Base-by-base conservation (phyloP, 768 basidiomycete genomes). In the Imleria badia region DNA sequence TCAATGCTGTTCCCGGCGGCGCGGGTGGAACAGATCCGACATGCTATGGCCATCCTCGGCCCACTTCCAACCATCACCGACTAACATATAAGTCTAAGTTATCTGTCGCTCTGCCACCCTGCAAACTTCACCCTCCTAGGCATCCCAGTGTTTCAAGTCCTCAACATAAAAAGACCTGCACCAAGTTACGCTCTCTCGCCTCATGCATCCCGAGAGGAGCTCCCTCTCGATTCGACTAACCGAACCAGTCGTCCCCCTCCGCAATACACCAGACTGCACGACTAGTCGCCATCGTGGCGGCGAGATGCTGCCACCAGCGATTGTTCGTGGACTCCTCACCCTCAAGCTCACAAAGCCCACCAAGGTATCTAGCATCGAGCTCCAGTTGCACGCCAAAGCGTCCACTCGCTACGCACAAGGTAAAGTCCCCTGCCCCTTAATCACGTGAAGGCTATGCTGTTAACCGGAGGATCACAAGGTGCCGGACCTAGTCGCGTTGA, bases 371-470 rank as follows among this genome's bases (percentile, higher is more conserved):
- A 89, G 85, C 63, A 94, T 99, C 53, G 86, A 87, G 51, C 76
- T 97, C 36, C 83, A 86, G 67, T 73, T 99, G 20, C 76, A 84
- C 42, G 94, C 90, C 3, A 87, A 77, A 54, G 78, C 86, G 3
- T 73, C 78, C 22, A 89, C 86, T 5, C 80, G 84, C 35, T 97
- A 93, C 87, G 85, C 88, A 3, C 94, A 97, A 80, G 91, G 95
- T 94, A 56, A 48, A 78, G 67, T 34, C 38, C 38, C 14, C 4
- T 40, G 14, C 5, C 30, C 20, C 43, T 34, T 10, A 3, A 15
- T 49, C 43, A 34, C 26, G 29, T 43, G 52, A n/a, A 5, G 7
- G 14, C 5, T 30, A 10, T 39, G 38, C 11, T 12, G 44, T 17
- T 54, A 10, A 59, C 30, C 7, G 3, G 6, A 13, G n/a, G 43